phyloP scores from a whole-genome alignment of 768 basidiomycete genomes.

The Calocybe gangraenosa region DNA sequence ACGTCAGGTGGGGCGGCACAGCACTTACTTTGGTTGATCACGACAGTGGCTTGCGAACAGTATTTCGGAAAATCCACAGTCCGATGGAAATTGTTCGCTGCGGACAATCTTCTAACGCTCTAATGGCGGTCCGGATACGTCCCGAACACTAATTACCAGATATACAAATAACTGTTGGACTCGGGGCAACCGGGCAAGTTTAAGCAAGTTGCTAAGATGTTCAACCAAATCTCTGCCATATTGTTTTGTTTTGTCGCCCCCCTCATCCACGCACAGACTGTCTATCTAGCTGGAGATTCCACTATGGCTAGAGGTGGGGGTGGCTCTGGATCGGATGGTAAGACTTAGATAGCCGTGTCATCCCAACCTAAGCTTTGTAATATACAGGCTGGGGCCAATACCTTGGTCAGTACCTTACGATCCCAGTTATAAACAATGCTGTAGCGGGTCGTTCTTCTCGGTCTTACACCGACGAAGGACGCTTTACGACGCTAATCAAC shows the following conservation, averaged over 20 bases:
- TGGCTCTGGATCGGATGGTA: constrained; percentile 32
- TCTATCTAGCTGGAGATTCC: constrained; percentile 41
- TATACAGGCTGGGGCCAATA: constrained; percentile 43
- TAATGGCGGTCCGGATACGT: neutral
- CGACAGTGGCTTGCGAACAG: too few species aligned
- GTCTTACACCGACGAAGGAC: constrained; percentile 44
- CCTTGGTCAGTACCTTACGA: constrained; percentile 34
- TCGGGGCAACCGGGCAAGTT: neutral
- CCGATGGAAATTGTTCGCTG: neutral
- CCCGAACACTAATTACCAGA: neutral
- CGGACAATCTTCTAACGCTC: neutral
- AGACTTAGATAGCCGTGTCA: neutral
- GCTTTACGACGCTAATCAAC: constrained; percentile 38
- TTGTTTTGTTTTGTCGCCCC: constrained; percentile 9
- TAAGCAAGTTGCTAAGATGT: constrained; percentile 1
- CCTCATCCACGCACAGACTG: constrained; percentile 27
- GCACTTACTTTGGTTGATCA: too few species aligned
- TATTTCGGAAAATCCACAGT: too few species aligned
- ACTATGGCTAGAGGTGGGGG: constrained; percentile 40
- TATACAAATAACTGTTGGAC: constrained; percentile 1
- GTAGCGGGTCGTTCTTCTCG: constrained; percentile 43
- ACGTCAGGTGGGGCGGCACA: too few species aligned
- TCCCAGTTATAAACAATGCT: constrained; percentile 43
- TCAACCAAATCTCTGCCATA: constrained; percentile 9
- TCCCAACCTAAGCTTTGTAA: neutral